Conservation (phyloP, 106 monocot species). For the Iris macrosiphon region DNA sequence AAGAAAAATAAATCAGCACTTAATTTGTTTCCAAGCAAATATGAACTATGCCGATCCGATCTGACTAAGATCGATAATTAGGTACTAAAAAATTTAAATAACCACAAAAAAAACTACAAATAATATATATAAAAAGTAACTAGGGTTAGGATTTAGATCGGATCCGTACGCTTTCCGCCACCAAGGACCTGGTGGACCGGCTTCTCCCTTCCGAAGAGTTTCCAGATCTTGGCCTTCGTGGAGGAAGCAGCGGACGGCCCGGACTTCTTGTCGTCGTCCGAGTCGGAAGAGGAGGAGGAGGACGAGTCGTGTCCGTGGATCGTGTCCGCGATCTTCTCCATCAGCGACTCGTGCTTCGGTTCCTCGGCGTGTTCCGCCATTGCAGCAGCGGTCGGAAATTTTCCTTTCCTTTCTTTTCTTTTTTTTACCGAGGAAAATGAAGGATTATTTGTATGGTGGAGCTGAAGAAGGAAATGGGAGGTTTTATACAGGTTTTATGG, state of each 20-base stretch:
- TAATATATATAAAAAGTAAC: neutral
- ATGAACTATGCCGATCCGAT: too few relatives aligned
- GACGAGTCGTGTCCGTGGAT: constrained; percentile 30
- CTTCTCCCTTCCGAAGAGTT: constrained; percentile 57
- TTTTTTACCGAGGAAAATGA: too few relatives aligned
- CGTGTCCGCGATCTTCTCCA: constrained; percentile 47
- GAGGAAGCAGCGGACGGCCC: constrained; percentile 1
- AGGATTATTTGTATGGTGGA: neutral
- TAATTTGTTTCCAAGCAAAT: too few relatives aligned
- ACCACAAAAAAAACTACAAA: neutral
- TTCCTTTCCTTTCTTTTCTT: too few relatives aligned
- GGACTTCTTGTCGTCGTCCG: constrained; percentile 10
- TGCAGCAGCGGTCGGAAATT: constrained; percentile 1
- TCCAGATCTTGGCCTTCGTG: constrained; percentile 35
- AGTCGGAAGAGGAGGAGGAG: constrained; percentile 32
- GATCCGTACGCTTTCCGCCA: constrained; percentile 40
- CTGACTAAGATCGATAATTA: too few relatives aligned
- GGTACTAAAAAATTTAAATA: neutral
- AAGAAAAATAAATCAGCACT: too few relatives aligned
- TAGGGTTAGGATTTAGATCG: neutral
- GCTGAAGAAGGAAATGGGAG: neutral
- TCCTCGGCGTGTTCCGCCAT: constrained; percentile 19
- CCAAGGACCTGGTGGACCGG: constrained; percentile 54
- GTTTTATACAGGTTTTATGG: neutral
- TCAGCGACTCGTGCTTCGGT: constrained; percentile 8